Evolutionary conservation across 2,329 filamentous ascomycete genomes (phyloP), one percentile per base, ranked within the genome.

Genomic region (Paecilomyces fulvus): DNA sequence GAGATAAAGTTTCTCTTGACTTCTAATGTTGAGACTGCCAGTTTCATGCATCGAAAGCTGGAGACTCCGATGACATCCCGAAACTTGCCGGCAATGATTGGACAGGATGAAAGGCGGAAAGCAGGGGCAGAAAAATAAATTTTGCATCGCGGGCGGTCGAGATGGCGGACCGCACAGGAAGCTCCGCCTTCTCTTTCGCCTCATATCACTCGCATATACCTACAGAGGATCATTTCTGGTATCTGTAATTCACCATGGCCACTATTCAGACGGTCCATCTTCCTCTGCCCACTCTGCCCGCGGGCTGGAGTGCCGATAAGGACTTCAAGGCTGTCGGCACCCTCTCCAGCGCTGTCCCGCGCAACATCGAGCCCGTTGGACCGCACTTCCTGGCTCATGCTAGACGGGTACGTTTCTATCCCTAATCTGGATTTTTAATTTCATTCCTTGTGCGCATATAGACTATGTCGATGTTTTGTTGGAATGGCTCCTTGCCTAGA

Each of bases 341-440:
- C 65, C 81, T 97, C 61, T 92, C 89, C 60, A 77, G 82, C 61
- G 85, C 90, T 43, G 88, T 85, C 53, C 86, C 92, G 79, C 87
- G 94, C 71, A 92, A 88, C 72, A 86, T 99, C 68, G 94, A 97
- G 80, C 92, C 94, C 55, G 90, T 97, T 65, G 94, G 94, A 65
- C 92, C 94, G 75, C 90, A 96, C 80, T 99, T 96, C 81, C 86
- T 99, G 63, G 94, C 94, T 65, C 92, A 97, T 76, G 94, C 94
- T 67, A 92, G 94, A 71, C 89, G 94, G 76, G 90, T 91, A 78
- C 55, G 76, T 75, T 53, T 33, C 33, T 37, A 28, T 17, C 23
- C 50, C 31, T 25, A 43, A 53, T 21, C 37, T n/a, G 3, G 20
- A 2, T 21, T 12, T 8, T 48, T 17, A 46, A 2, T 20, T 53